Evolutionary conservation across 148 eudicot genomes (phyloP).

Genomic region (Fallopia convolvulus): DNA sequence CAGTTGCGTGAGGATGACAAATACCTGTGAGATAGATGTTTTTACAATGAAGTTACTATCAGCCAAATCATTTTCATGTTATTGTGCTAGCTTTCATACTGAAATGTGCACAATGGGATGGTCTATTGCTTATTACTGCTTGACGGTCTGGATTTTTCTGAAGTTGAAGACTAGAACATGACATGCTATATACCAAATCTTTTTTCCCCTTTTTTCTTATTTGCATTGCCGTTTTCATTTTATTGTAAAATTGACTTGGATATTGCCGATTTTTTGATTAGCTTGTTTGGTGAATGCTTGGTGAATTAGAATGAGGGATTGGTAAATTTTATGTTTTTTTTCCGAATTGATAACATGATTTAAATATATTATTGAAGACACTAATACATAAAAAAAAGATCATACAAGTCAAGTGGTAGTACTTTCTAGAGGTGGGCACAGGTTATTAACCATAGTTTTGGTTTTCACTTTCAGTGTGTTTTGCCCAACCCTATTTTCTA

Average conservation of each 20-base stretch:
- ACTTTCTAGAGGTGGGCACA: too few species aligned
- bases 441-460: too few species aligned
- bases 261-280: not conserved
- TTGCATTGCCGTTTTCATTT: not conserved
- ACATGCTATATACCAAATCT: not conserved
- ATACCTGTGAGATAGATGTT: not conserved
- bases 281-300: too few species aligned
- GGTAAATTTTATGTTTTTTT: not conserved
- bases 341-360: too few species aligned
- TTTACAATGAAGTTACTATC: not conserved
- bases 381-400: too few species aligned
- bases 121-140: not conserved
- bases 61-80: not conserved
- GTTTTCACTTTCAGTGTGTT: too few species aligned
- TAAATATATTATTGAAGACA: too few species aligned
- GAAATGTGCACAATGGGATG: too few species aligned
- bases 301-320: not conserved
- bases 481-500: too few species aligned
- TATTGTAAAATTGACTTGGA: not conserved
- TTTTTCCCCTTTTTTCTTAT: not conserved
- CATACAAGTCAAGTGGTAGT: too few species aligned
- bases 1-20: constrained; percentile 35
- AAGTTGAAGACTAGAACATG: not conserved
- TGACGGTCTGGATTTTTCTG: not conserved
- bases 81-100: not conserved